Base-by-base conservation (phyloP, 2,329 filamentous ascomycete genomes). In the Cadophora luteo-olivacea region DNA sequence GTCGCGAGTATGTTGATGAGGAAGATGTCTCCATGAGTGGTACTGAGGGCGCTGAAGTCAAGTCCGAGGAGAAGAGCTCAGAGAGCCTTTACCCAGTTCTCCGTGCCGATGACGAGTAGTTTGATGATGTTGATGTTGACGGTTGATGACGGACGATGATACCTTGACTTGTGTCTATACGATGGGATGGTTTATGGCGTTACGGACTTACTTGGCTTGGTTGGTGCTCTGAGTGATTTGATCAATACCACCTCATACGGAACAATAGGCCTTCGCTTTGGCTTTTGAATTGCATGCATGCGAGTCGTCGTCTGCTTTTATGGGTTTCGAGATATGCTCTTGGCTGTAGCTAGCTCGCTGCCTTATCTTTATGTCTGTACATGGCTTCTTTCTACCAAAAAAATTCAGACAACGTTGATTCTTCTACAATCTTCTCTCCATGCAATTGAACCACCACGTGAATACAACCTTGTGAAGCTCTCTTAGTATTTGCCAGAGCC, bases 1-100 rank as follows among this genome's bases (percentile, higher is more conserved):
- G 82, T 41, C 82, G 82, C 72, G 85, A 89, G 65, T 91, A 85
- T 72, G 81, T 83, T 16, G 72, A 74, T 7, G 77, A 78, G 1
- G 72, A 73, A 16, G 74, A 77, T 63, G 41, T 67, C 8, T 63
- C 72, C 1, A 73, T 73, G 72, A 55, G 70, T 49, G 73, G 70
- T 38, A 66, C 64, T 38, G 67, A 68, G 16, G 22, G 33, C 24
- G 33, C n/a, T 16, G 55, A 64, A 22, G 36, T 33, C 14, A 65
- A 66, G 19, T 45, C 69, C 55, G 60, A 57, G 12, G 67, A 69
- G 51, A 70, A 70, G 58, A 61, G 33, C 7, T 48, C 67, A 5
- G 69, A 70, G 65, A 74, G 66, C 61, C 64, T 74, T 51, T 75
- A 76, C 51, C 73, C 74, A 41, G 67, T 61, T 66, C 62, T 76